Evolutionary conservation across 148 eudicot species (phyloP).

Genomic region (Rhododendron griersonianum): DNA sequence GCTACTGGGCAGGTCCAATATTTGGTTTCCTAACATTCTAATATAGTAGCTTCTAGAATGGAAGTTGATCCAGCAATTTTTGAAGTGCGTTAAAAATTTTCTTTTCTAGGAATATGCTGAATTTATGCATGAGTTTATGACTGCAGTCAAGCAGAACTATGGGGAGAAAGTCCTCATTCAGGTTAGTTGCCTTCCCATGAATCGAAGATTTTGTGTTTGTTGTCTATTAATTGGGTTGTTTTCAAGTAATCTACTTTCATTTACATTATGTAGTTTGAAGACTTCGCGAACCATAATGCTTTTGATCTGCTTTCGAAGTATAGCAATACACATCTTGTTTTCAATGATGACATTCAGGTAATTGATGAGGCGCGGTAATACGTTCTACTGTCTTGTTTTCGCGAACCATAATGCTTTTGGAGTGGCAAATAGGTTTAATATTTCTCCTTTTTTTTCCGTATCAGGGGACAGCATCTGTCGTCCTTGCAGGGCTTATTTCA

Average conservation of each 20-base stretch:
- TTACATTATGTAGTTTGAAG: conserved; percentile 76
- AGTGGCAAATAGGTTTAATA: neutral
- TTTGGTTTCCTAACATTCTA: conserved; percentile 1
- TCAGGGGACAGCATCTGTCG: conserved; percentile 97
- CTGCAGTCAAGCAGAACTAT: conserved; percentile 86
- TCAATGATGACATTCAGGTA: conserved; percentile 99
- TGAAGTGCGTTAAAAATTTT: conserved; percentile 4
- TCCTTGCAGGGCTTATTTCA: conserved; percentile 85
- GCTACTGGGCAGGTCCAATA: conserved; percentile 89
- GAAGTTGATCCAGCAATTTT: neutral
- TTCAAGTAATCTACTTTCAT: neutral
- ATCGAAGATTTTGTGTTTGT: neutral
- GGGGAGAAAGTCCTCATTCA: conserved; percentile 96
- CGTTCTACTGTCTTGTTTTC: neutral
- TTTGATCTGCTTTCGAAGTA: conserved; percentile 83
- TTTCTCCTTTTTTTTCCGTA: conserved; percentile 2
- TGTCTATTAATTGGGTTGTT: neutral
- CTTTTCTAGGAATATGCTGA: conserved; percentile 82
- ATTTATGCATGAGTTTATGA: conserved; percentile 83
- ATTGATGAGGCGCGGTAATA: neutral
- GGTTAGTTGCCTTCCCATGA: conserved; percentile 31
- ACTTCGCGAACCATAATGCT: conserved; percentile 95
- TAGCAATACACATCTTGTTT: conserved; percentile 84
- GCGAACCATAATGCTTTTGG: neutral
- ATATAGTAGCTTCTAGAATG: neutral